Conservation (phyloP, 192 early-diverging fungal species). For the Dispira parvispora region DNA sequence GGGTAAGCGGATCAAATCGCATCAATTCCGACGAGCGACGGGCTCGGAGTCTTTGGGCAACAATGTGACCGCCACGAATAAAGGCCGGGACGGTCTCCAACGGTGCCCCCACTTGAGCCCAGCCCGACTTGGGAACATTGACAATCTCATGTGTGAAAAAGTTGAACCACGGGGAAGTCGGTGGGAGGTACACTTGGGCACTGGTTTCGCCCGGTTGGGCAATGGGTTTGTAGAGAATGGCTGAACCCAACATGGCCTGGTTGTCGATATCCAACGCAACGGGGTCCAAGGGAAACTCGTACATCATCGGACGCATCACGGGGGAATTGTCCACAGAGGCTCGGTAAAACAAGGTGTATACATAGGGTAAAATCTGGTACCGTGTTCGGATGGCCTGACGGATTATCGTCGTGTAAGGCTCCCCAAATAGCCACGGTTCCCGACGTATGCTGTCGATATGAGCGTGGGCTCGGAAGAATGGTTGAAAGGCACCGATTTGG, state of each 20-base stretch:
- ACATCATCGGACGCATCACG: slow-evolving; percentile 77
- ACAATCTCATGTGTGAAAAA: slow-evolving; percentile 26
- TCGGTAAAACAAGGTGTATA: slow-evolving; percentile 85
- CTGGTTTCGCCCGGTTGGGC: slow-evolving; percentile 33
- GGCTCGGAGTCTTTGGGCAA: slow-evolving; percentile 68
- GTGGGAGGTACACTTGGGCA: slow-evolving; percentile 58
- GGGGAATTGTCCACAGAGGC: slow-evolving; percentile 56
- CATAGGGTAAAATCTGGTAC: slow-evolving; percentile 77
- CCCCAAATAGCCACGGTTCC: slow-evolving; percentile 91
- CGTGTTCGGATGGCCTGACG: slow-evolving; percentile 64
- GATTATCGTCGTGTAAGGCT: slow-evolving; percentile 60
- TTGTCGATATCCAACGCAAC: slow-evolving; percentile 62
- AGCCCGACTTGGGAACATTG: slow-evolving; percentile 15
- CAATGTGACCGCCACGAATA: slow-evolving; percentile 76
- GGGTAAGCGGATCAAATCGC: slow-evolving; percentile 77
- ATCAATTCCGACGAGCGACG: slow-evolving; percentile 67
- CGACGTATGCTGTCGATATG: slow-evolving; percentile 94
- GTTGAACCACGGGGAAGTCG: slow-evolving; percentile 40
- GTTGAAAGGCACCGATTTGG: slow-evolving; percentile 85
- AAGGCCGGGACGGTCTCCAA: slow-evolving; percentile 71
- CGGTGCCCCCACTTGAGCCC: slow-evolving; percentile 38
- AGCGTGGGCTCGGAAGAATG: slow-evolving; percentile 95
- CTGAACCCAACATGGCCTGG: slow-evolving; percentile 79
- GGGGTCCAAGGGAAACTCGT: slow-evolving; percentile 71
- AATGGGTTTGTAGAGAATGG: slow-evolving; percentile 40